These are phyloP conservation scores for Helotiales sp. DNA, from an alignment of 2,329 filamentous ascomycete genomes.

Conservation along the genomic window DNA sequence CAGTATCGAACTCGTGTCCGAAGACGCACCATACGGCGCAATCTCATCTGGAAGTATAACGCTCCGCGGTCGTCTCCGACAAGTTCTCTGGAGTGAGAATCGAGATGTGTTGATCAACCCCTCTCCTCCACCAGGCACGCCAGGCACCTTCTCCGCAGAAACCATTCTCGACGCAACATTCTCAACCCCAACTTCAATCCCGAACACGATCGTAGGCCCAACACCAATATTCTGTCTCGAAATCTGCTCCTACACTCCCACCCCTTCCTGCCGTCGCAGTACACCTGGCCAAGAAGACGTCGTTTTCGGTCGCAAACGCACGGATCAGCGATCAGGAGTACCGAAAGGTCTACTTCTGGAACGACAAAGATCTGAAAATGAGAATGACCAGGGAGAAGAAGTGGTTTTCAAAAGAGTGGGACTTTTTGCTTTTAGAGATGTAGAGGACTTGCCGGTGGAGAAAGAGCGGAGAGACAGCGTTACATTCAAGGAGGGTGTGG, in stretches of 20 bases:
- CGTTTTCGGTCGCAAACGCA: background rate
- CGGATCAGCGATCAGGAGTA: background rate
- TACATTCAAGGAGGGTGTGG: background rate
- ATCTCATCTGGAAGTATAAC: background rate
- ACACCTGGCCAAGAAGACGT: background rate
- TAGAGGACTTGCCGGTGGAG: background rate
- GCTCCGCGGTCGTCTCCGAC: background rate
- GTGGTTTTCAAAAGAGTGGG: background rate
- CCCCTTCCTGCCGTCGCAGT: background rate
- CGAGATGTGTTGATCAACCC: background rate
- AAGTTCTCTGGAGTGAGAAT: background rate
- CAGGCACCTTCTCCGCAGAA: background rate
- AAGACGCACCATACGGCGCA: conserved; percentile 47
- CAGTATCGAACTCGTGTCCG: background rate
- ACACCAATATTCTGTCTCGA: background rate
- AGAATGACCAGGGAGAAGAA: background rate
- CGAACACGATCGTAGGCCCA: background rate
- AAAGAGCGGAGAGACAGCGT: background rate
- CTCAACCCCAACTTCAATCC: background rate
- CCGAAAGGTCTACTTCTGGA: background rate
- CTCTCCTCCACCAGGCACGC: background rate
- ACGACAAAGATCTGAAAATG: background rate
- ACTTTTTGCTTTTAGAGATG: background rate
- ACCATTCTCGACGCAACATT: background rate
- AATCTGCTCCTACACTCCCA: background rate